Evolutionary conservation across 2,329 filamentous ascomycete genomes (phyloP).

Genomic region (Cladophialophora carrionii): DNA sequence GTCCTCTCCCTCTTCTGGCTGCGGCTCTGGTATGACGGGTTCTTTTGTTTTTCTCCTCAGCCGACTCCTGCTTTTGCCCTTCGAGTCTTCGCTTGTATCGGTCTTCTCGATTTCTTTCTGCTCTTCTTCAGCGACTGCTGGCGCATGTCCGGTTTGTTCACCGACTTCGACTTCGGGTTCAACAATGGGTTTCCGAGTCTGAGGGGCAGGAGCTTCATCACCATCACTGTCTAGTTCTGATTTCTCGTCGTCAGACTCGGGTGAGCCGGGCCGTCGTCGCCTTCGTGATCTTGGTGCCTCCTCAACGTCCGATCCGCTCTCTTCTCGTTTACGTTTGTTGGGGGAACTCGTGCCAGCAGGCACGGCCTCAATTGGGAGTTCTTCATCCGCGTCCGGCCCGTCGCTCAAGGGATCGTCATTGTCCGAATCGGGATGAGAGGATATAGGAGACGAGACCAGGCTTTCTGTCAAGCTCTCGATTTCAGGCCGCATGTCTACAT

Average conservation of each 20-base stretch:
- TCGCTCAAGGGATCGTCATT: slow-evolving; percentile 35
- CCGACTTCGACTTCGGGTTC: slow-evolving; percentile 40
- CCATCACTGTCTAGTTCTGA: slow-evolving; percentile 33
- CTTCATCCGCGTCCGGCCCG: slow-evolving; percentile 33
- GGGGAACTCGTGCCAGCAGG: slow-evolving; percentile 20
- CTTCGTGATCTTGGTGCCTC: slow-evolving; percentile 43
- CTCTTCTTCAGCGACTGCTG: slow-evolving; percentile 49
- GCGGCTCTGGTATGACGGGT: slow-evolving; percentile 47
- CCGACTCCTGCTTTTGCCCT: slow-evolving; percentile 51
- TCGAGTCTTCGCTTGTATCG: slow-evolving; percentile 64
- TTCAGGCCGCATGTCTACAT: slow-evolving; percentile 37
- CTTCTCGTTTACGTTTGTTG: slow-evolving; percentile 45
- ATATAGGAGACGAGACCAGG: slow-evolving; percentile 36
- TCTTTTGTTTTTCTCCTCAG: slow-evolving; percentile 46
- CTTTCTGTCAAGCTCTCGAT: slow-evolving; percentile 46
- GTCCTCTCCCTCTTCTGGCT: slow-evolving; percentile 56
- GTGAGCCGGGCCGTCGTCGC: slow-evolving; percentile 44
- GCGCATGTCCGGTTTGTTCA: slow-evolving; percentile 53
- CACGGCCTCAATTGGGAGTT: slow-evolving; percentile 32
- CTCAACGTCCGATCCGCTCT: slow-evolving; percentile 32
- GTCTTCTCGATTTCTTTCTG: slow-evolving; percentile 55
- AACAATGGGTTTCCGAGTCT: slow-evolving; percentile 41
- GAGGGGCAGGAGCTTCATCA: slow-evolving; percentile 39
- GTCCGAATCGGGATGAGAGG: slow-evolving; percentile 35
- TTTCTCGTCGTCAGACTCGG: slow-evolving; percentile 44